Percentiles rank a stretch among this genome's conserved stretches.
Conservation (phyloP, 306 rosid genomes). For the Castanea sativa region DNA sequence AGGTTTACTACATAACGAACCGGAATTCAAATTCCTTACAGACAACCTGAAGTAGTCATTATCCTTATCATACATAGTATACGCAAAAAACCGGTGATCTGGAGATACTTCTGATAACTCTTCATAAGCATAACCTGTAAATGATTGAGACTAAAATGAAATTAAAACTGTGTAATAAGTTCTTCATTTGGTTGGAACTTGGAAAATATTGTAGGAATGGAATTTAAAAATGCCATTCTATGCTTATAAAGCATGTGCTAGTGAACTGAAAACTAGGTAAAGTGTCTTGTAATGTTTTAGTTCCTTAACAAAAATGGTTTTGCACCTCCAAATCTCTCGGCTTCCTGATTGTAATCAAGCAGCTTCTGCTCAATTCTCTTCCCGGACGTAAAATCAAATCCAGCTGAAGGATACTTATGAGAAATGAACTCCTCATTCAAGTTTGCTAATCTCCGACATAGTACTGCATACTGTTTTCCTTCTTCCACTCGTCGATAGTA, state of each 20-base stretch:
- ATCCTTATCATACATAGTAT: slow-evolving; percentile 92
- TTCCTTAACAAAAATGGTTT: too few relatives aligned
- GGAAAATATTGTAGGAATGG: too few relatives aligned
- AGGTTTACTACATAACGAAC: slow-evolving; percentile 87
- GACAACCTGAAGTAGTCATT: slow-evolving; percentile 69
- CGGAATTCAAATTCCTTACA: slow-evolving; percentile 88
- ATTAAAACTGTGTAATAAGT: slow-evolving; percentile 5
- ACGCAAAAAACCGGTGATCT: slow-evolving; percentile 82
- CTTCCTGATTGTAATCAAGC: slow-evolving; percentile 81
- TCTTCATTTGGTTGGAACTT: too few relatives aligned
- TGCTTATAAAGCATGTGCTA: too few relatives aligned
- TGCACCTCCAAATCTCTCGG: slow-evolving; percentile 83
- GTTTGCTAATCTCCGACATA: slow-evolving; percentile 75
- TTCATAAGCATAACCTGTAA: slow-evolving; percentile 85
- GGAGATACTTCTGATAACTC: slow-evolving; percentile 87
- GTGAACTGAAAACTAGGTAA: too few relatives aligned
- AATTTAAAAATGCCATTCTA: too few relatives aligned
- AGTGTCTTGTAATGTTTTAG: too few relatives aligned
- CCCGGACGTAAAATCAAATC: slow-evolving; percentile 82
- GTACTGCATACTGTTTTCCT: slow-evolving; percentile 76
- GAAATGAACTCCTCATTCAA: slow-evolving; percentile 79
- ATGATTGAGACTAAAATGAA: background rate
- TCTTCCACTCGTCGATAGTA: slow-evolving; percentile 90
- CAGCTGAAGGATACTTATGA: slow-evolving; percentile 74
- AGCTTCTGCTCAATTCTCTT: slow-evolving; percentile 91